These are phyloP conservation scores for Cladosporium oxysporum DNA, from an alignment of 2,329 filamentous ascomycete species.

Conservation along the genomic window DNA sequence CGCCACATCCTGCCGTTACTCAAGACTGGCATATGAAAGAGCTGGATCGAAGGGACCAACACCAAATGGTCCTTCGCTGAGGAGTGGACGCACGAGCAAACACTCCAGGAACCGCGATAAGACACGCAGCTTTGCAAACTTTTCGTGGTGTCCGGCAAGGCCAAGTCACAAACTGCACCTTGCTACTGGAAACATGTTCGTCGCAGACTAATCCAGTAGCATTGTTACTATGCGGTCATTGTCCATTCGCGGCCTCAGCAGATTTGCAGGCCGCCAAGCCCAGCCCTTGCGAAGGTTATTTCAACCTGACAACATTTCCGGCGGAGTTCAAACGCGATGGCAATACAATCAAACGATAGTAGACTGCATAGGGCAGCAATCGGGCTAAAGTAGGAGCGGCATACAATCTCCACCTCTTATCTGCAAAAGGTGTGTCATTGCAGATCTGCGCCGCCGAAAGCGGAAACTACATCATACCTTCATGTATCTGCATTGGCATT, in stretches of 20 bases:
- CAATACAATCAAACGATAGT: neutral
- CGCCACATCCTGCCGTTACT: neutral
- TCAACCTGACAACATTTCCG: neutral
- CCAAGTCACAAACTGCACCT: neutral
- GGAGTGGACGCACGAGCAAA: neutral
- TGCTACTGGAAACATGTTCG: neutral
- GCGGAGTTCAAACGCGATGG: neutral
- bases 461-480: neutral
- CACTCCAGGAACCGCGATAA: neutral
- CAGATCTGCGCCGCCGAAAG: slow-evolving; percentile 7
- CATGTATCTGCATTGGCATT: neutral
- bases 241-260: neutral
- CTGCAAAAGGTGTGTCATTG: slow-evolving; percentile 6
- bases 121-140: neutral
- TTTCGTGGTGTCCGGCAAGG: neutral
- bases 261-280: neutral
- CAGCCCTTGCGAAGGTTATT: neutral
- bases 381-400: neutral
- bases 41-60: neutral
- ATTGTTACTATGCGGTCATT: neutral
- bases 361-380: neutral
- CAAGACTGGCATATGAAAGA: neutral
- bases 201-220: neutral
- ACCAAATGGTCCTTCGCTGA: neutral
- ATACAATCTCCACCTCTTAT: slow-evolving; percentile 16